Conservation (phyloP, 257 asterid species). For the Fraxinus quadrangulata region DNA sequence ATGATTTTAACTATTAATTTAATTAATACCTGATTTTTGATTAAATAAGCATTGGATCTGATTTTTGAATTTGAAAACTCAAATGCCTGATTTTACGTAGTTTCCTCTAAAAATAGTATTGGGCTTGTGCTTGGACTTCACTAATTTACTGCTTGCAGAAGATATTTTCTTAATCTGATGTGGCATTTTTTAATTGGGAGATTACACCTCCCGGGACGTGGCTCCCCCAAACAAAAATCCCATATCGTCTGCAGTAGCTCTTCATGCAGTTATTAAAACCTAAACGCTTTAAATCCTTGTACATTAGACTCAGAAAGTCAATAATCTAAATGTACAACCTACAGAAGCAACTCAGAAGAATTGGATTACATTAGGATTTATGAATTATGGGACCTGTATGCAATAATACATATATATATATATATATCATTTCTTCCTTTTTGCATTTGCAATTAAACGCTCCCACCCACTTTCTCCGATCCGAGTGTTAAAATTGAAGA, state of each 20-base stretch:
- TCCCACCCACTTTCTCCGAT: conserved; percentile 23
- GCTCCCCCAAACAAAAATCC: conserved; percentile 18
- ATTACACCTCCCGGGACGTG: conserved; percentile 28
- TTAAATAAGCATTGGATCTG: no score
- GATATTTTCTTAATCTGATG: conserved; percentile 22
- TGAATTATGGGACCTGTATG: no score
- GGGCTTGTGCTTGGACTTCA: no score
- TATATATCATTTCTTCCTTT: conserved; percentile 17
- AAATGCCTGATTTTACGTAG: no score
- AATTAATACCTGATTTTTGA: no score
- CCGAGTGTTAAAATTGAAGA: conserved; percentile 35
- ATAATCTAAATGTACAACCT: conserved; percentile 31
- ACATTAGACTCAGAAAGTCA: conserved; percentile 9
- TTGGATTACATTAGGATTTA: no score
- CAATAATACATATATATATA: not conserved
- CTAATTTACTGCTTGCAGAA: not conserved
- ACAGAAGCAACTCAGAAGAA: no score
- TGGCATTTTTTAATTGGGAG: conserved; percentile 33
- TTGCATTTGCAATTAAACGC: conserved; percentile 28
- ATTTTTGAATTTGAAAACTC: no score
- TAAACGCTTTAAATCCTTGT: not conserved
- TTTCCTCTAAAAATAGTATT: no score
- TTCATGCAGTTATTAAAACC: conserved; percentile 5
- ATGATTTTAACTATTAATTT: no score
- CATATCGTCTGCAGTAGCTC: conserved; percentile 7